phyloP scores from a whole-genome alignment of 2,329 filamentous ascomycete genomes.

The Cordyceps farinosa region DNA sequence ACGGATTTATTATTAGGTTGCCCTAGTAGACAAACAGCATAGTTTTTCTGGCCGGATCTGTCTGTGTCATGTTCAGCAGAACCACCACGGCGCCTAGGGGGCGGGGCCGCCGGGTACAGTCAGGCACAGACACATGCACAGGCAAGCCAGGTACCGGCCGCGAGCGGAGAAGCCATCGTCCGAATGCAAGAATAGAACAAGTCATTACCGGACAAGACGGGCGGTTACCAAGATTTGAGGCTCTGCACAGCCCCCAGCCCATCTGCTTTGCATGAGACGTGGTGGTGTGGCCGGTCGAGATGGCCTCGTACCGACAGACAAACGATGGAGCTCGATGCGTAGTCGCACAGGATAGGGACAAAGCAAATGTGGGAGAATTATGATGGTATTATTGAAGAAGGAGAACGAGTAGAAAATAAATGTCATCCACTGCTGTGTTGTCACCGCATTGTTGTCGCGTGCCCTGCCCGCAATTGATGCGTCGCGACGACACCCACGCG shows the following conservation, averaged over 20 bases:
- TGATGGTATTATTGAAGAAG: not conserved
- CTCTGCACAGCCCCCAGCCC: constrained; percentile 14
- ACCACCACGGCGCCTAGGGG: constrained; percentile 4
- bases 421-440: not conserved
- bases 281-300: constrained; percentile 6
- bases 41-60: not conserved
- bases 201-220: constrained; percentile 6
- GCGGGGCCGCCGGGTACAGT: not conserved
- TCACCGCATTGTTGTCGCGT: not conserved
- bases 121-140: not conserved
- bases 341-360: no score
- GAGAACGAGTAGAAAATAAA: not conserved
- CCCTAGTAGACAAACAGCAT: constrained; percentile 4
- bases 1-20: constrained; percentile 2
- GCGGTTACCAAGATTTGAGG: constrained; percentile 17
- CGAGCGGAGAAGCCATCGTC: not conserved
- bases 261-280: not conserved
- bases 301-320: not conserved
- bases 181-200: constrained; percentile 5
- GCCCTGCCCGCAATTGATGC: not conserved
- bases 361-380: not conserved
- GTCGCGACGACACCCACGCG: constrained; percentile 1
- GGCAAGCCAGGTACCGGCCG: not conserved
- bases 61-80: not conserved
- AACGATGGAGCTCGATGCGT: no score